Base-by-base conservation (phyloP, 495 filamentous ascomycete genomes). In the Aspergillus coremiiformis region DNA sequence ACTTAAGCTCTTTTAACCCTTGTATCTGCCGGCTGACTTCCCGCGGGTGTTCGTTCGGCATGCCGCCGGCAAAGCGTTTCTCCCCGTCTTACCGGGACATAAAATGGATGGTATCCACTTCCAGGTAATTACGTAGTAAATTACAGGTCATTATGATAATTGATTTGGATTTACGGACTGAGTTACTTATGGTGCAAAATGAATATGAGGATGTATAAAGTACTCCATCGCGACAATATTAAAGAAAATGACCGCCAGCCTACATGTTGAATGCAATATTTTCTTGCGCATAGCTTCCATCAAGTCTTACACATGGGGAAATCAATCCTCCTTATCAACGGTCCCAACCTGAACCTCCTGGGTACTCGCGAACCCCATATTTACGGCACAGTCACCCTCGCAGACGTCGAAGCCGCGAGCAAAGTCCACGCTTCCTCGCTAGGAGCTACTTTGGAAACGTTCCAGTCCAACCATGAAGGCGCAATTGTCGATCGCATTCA, bases 271-370 rank as follows among this genome's bases (percentile, higher is more conserved):
- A 43, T 4, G 29, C 19, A 5, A 9, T 22, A 39, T n/a, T n/a
- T n/a, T n/a, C n/a, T n/a, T n/a, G n/a, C n/a, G n/a, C n/a, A n/a
- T n/a, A n/a, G n/a, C n/a, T n/a, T n/a, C n/a, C n/a, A n/a, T n/a
- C n/a, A n/a, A n/a, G n/a, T n/a, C n/a, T 23, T 45, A 66, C 55
- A 11, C 57, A 69, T 69, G 68, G 60, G 43, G 22, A 76, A 76
- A 62, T 77, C 72, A 43, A 80, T 89, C 66, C 84, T 89, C 69
- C 79, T 87, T 50, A 79, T 89, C 72, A 87, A 87, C 67, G 84
- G 85, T 27, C 84, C 84, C n/a, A 88, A 89, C 68, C 82, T 89
- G 62, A 89, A 87, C 72, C 84, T 89, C 57, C 78, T 88, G 46
- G 85, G 84, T 27, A 84, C 80, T 43, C 77, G 85, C 19, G 85